Evolutionary conservation across 2,329 filamentous ascomycete genomes (phyloP).

Genomic region (Coniella lustricola): DNA sequence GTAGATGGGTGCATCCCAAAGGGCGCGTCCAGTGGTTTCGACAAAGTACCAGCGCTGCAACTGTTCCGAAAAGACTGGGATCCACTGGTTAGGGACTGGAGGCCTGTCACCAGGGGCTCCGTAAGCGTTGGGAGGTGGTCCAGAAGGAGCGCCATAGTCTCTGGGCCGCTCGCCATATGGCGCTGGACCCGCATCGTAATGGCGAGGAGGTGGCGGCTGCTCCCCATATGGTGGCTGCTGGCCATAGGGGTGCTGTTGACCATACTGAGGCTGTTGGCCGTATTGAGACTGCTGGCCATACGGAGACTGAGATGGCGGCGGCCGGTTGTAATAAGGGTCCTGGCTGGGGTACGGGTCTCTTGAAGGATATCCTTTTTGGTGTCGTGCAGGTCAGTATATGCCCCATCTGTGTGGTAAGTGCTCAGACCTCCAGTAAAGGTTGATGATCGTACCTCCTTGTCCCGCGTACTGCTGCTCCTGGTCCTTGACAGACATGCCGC

Average conservation of each 20-base stretch:
- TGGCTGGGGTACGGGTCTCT: slow-evolving; percentile 8
- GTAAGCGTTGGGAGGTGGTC: slow-evolving; percentile 16
- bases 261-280: slow-evolving; percentile 13
- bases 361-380: slow-evolving; percentile 10
- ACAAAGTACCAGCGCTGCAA: slow-evolving; percentile 51
- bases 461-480: slow-evolving; percentile 15
- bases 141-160: slow-evolving; percentile 17
- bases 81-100: slow-evolving; percentile 46
- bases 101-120: slow-evolving; percentile 27
- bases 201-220: slow-evolving; percentile 3
- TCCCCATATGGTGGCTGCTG: slow-evolving; percentile 18
- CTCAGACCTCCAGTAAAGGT: no score
- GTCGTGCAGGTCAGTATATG: slow-evolving; percentile 1
- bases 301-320: no score
- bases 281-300: slow-evolving; percentile 6
- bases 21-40: slow-evolving; percentile 47
- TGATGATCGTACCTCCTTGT: slow-evolving; percentile 8
- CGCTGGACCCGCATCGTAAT: neutral
- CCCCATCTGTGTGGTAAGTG: neutral
- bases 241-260: neutral
- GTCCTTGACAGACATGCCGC: slow-evolving; percentile 32
- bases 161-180: slow-evolving; percentile 5
- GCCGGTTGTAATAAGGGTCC: slow-evolving; percentile 1
- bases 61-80: slow-evolving; percentile 46
- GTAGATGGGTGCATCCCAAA: slow-evolving; percentile 43